These are phyloP conservation scores for Magnolia kwangsiensis DNA, from an alignment of 164 flowering plant species.

Conservation along the genomic window DNA sequence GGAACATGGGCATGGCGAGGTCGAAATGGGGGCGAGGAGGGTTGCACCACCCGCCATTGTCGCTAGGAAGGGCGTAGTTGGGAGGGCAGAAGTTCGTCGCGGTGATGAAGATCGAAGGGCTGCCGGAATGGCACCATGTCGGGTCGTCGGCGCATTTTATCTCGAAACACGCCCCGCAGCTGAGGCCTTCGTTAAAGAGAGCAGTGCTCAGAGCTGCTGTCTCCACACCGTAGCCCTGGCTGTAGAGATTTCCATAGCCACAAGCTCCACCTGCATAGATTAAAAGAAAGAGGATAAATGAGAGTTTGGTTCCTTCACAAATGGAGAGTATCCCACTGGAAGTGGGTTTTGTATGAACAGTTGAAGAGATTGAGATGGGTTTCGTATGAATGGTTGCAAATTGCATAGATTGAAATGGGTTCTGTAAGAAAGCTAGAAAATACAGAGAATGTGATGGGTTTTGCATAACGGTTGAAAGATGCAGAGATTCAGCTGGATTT, in stretches of 20 bases:
- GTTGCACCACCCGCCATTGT: slow-evolving; percentile 65
- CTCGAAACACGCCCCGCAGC: slow-evolving; percentile 58
- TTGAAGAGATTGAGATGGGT: not conserved
- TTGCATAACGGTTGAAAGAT: not conserved
- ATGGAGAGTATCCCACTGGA: not conserved
- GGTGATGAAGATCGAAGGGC: slow-evolving; percentile 46
- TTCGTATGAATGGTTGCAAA: not conserved
- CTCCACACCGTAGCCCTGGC: slow-evolving; percentile 56
- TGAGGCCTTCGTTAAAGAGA: slow-evolving; percentile 47
- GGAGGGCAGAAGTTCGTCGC: slow-evolving; percentile 67
- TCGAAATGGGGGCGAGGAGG: slow-evolving; percentile 61
- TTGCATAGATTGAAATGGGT: not conserved
- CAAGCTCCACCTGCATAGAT: slow-evolving; percentile 47
- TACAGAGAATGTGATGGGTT: not conserved
- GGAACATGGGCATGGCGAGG: slow-evolving; percentile 57
- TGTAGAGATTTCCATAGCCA: slow-evolving; percentile 56
- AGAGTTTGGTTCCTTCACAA: not conserved
- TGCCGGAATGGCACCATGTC: slow-evolving; percentile 47
- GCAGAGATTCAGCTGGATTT: not conserved
- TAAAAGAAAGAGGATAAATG: not conserved
- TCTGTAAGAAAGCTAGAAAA: too few relatives aligned
- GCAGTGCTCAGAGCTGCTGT: slow-evolving; percentile 59
- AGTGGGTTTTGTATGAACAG: not conserved
- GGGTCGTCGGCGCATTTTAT: slow-evolving; percentile 44
- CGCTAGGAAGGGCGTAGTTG: slow-evolving; percentile 45